Evolutionary conservation across 208 protist species (phyloP).

Genomic region (Wallacemonas sp.): DNA sequence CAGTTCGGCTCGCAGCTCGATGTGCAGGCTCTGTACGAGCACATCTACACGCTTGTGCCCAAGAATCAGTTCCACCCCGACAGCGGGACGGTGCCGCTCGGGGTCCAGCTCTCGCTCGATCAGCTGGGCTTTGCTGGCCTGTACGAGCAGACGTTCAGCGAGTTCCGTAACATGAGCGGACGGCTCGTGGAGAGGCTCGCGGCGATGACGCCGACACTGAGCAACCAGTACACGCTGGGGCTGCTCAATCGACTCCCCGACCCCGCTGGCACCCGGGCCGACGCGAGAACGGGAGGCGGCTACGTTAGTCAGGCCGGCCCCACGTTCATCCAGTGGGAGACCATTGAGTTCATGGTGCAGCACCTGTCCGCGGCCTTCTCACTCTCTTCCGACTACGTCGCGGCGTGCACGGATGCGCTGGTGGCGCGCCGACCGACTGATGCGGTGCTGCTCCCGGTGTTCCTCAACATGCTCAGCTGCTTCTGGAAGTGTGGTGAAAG

Average conservation of each 20-base stretch:
- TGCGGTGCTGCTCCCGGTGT: slow-evolving; percentile 77
- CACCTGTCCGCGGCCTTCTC: slow-evolving; percentile 65
- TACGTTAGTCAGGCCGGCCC: slow-evolving; percentile 74
- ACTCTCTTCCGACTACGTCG: slow-evolving; percentile 39
- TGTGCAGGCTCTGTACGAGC: slow-evolving; percentile 35
- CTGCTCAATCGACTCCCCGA: slow-evolving; percentile 46
- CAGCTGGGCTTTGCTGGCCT: slow-evolving; percentile 58
- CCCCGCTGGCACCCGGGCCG: slow-evolving; percentile 41
- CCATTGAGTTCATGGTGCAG: slow-evolving; percentile 67
- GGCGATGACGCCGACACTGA: slow-evolving; percentile 36
- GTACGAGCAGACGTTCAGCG: slow-evolving; percentile 58
- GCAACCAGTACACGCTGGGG: slow-evolving; percentile 52
- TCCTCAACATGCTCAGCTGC: slow-evolving; percentile 77
- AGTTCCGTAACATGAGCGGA: slow-evolving; percentile 54
- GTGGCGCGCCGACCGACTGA: slow-evolving; percentile 45
- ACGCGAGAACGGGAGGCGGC: slow-evolving; percentile 58
- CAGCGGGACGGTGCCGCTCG: slow-evolving; percentile 38
- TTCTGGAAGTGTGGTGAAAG: slow-evolving; percentile 71
- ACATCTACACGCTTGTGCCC: slow-evolving; percentile 38
- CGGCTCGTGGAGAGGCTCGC: slow-evolving; percentile 48
- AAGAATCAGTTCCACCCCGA: slow-evolving; percentile 71
- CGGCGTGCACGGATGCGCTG: slow-evolving; percentile 48
- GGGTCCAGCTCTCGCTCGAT: slow-evolving; percentile 48
- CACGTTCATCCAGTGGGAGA: slow-evolving; percentile 76
- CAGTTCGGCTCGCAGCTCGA: slow-evolving; percentile 23